These are phyloP conservation scores for Saprolegnia diclina DNA, from an alignment of 352 stramenopile genomes.

Conservation along the genomic window DNA sequence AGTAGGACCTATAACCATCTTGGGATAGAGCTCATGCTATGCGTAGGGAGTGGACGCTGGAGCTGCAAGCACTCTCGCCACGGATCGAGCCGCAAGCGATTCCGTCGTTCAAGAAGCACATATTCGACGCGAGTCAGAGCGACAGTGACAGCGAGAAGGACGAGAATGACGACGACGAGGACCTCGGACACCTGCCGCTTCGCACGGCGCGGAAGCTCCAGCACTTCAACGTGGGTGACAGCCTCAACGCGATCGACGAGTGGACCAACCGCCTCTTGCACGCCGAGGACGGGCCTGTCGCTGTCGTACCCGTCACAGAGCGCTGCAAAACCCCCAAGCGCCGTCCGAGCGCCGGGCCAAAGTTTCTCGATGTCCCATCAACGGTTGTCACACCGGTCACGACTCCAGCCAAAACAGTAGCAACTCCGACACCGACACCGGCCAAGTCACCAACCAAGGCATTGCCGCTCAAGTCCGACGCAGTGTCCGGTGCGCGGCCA, in stretches of 20 bases:
- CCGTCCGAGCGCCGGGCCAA: neutral
- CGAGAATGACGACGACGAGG: too few species aligned
- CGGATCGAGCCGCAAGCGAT: conserved; percentile 46
- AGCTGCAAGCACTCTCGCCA: conserved; percentile 50
- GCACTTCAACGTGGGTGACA: conserved; percentile 75
- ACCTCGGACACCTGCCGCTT: too few species aligned
- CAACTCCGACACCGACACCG: conserved; percentile 14
- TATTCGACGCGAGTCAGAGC: conserved; percentile 32
- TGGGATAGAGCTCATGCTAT: conserved; percentile 30
- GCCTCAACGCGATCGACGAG: conserved; percentile 61
- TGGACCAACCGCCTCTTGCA: conserved; percentile 33
- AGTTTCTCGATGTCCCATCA: neutral
- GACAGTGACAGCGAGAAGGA: conserved; percentile 34
- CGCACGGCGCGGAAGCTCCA: conserved; percentile 11
- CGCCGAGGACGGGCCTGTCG: conserved; percentile 36
- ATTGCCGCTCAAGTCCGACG: conserved; percentile 29
- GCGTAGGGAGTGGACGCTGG: conserved; percentile 40
- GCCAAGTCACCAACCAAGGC: conserved; percentile 27
- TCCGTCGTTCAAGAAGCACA: conserved; percentile 36
- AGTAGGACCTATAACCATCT: conserved; percentile 42
- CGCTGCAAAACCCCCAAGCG: conserved; percentile 4
- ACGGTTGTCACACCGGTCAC: neutral
- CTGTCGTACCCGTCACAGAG: neutral
- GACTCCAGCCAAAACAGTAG: neutral
- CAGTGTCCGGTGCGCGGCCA: too few species aligned